Evolutionary conservation across 805 yeast species (phyloP), one percentile per base, ranked within the genome.

Genomic region (Peterozyma xylosa): DNA sequence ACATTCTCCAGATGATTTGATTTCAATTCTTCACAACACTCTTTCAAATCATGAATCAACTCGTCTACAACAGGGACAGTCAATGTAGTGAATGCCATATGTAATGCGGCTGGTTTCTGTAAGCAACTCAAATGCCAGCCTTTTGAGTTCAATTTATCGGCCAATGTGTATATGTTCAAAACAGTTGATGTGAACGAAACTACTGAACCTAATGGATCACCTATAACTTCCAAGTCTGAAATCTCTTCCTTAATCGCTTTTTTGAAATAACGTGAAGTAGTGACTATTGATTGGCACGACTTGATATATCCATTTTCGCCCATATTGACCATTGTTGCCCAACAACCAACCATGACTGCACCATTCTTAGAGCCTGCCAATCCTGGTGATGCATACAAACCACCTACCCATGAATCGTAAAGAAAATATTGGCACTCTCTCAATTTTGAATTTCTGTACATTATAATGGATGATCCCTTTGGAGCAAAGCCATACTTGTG

Each of bases 401-500:
- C 99, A 30, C 99, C 99, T 4, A 80, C 70, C 99, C 99, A 91
- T 48, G 82, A 86, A 1, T 87, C 69, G 42, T 80, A 73, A 30
- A 90, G 74, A 60, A 82, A 93, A 62, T 93, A 91, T 65, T 93
- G 99, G 55, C 82, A 73, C 51, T 74, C 74, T 46, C 99, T 73
- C 45, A 88, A 71, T 46, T 75, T 72, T 0, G 73, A 54, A 48
- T 73, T 64, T 39, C 97, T 75, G 63, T 93, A 93, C 96, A 93
- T 83, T 53, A 93, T 84, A 18, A 91, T 74, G 1, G 96, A 87
- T 0, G 95, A 83, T 9, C 99, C 99, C 63, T 91, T 91, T 35
- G 99, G 99, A 9, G 98, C 97, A 71, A 91, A 93, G 1, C 98
- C 99, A 58, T 91, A 91, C 63, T 91, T 91, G 70, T 91, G 99